Evolutionary conservation across 75 land plant genomes (phyloP).

Genomic region (Larix kaempferi): DNA sequence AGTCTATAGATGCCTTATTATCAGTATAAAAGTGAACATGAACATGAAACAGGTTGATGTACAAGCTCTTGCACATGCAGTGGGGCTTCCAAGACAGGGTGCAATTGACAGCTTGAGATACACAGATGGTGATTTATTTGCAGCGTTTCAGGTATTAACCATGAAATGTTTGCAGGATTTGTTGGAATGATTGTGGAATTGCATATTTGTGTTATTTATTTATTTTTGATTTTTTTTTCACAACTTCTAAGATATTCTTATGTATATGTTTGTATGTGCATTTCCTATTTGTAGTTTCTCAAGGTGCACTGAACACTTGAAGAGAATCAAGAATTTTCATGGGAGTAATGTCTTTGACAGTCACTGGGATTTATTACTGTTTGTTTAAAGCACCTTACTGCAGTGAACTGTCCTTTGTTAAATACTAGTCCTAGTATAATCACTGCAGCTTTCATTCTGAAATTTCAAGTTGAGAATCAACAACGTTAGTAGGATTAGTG

Average conservation of each 20-base stretch:
- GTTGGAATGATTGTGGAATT: background rate
- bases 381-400: background rate
- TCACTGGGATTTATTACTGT: background rate
- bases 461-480: too few species aligned
- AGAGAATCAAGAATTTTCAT: background rate
- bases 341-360: background rate
- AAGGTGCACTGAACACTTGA: background rate
- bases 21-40: background rate
- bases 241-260: too few species aligned
- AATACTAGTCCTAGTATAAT: background rate
- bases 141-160: slow-evolving; percentile 84
- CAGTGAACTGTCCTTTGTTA: background rate
- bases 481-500: too few species aligned
- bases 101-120: slow-evolving; percentile 92
- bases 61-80: slow-evolving; percentile 97
- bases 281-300: background rate
- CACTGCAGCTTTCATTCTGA: background rate
- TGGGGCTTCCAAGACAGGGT: slow-evolving; percentile 89
- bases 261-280: background rate
- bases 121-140: slow-evolving; percentile 74
- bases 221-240: background rate
- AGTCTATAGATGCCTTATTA: background rate
- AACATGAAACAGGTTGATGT: slow-evolving; percentile 65
- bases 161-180: background rate
- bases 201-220: background rate